phyloP scores from a whole-genome alignment of 108 stramenopile genomes.

The Hondaea fermentalgiana region DNA sequence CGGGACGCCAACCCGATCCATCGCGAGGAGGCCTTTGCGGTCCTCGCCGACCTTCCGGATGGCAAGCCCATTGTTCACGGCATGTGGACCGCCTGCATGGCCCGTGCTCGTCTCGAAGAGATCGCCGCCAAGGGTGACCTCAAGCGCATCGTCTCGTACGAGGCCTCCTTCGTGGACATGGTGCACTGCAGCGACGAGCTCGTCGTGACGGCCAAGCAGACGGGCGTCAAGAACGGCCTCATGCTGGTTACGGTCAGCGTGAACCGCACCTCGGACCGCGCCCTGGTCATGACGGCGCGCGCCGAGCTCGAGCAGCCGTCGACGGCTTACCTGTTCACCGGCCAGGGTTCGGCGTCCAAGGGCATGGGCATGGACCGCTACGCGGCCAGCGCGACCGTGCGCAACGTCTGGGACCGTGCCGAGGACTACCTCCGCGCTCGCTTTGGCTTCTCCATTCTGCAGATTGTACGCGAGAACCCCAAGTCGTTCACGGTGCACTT shows the following conservation, averaged over 20 bases:
- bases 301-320: not conserved
- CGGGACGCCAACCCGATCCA: constrained; percentile 22
- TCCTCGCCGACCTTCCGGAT: constrained; percentile 9
- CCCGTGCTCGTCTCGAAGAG: not conserved
- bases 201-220: not conserved
- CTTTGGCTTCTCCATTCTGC: constrained; percentile 21
- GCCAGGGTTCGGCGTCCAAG: constrained; percentile 10
- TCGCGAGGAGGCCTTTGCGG: not conserved
- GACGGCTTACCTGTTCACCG: constrained; percentile 22
- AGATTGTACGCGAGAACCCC: constrained; percentile 23
- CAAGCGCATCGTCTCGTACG: not conserved
- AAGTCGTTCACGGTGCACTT: constrained; percentile 24
- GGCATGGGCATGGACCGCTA: constrained; percentile 32
- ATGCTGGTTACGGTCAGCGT: not conserved
- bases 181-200: not conserved
- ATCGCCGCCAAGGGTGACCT: not conserved
- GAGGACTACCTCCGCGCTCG: not conserved
- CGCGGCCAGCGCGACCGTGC: not conserved
- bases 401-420: constrained; percentile 10
- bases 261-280: not conserved
- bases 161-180: constrained; percentile 9
- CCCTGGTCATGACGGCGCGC: not conserved
- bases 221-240: not conserved
- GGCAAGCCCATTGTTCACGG: constrained; percentile 20
- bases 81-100: constrained; percentile 20